Conservation (phyloP, 345 rosid species). For the Trapa incisa region DNA sequence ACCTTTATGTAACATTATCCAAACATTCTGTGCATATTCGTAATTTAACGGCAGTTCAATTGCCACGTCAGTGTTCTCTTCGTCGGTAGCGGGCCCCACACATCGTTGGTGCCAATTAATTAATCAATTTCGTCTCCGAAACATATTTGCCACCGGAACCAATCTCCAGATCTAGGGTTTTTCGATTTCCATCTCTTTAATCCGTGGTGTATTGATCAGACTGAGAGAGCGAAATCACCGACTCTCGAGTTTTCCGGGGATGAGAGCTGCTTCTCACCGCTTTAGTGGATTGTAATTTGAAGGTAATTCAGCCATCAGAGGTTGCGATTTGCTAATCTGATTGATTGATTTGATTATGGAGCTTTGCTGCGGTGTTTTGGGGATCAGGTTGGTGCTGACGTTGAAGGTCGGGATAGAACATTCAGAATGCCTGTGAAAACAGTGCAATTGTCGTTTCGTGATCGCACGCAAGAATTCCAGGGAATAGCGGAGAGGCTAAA, state of each 20-base stretch:
- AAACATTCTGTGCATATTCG: too few species aligned
- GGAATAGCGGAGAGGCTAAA: slow-evolving; percentile 42
- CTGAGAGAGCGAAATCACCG: neutral
- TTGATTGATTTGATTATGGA: neutral
- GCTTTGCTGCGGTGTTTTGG: neutral
- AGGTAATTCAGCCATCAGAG: neutral
- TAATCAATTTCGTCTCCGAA: too few species aligned
- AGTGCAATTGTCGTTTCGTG: slow-evolving; percentile 36
- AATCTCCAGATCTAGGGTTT: slow-evolving; percentile 8
- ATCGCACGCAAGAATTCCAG: slow-evolving; percentile 50
- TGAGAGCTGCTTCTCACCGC: neutral
- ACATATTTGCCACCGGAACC: neutral
- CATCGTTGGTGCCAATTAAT: too few species aligned
- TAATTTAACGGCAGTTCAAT: too few species aligned
- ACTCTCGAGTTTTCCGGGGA: neutral
- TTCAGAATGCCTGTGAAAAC: slow-evolving; percentile 19
- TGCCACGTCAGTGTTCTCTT: too few species aligned
- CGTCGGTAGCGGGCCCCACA: too few species aligned
- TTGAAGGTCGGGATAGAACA: neutral
- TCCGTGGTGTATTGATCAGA: neutral
- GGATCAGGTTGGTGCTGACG: neutral
- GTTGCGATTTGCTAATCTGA: neutral
- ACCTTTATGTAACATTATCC: too few species aligned
- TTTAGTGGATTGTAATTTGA: neutral
- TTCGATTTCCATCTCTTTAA: neutral